phyloP scores from a whole-genome alignment of 768 basidiomycete genomes.

The Lyophyllum atratum region DNA sequence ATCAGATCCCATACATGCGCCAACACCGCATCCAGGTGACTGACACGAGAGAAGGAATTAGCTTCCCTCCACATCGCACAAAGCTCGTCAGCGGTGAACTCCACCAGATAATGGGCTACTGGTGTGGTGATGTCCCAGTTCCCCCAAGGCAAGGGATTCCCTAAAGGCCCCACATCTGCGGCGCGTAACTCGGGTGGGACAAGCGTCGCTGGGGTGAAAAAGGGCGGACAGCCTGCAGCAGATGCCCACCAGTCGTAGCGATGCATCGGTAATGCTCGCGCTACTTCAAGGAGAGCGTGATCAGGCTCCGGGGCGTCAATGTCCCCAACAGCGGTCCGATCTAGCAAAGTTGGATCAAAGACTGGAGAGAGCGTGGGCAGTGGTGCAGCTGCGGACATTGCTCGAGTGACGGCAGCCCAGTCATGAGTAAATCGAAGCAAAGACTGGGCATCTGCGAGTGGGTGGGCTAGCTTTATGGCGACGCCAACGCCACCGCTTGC shows the following conservation, averaged over 20 bases:
- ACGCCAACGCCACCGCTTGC: constrained; percentile 28
- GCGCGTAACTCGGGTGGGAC: constrained; percentile 18
- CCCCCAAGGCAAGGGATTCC: constrained; percentile 27
- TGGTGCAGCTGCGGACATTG: constrained; percentile 7
- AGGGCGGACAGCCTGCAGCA: constrained; percentile 18
- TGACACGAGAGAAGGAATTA: constrained; percentile 19
- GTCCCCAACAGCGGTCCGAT: constrained; percentile 29
- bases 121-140: constrained; percentile 29
- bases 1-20: constrained; percentile 37
- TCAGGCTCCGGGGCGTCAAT: constrained; percentile 26
- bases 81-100: constrained; percentile 28
- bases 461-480: constrained; percentile 33
- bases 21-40: constrained; percentile 36
- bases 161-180: constrained; percentile 10
- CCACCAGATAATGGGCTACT: constrained; percentile 23
- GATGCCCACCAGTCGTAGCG: constrained; percentile 35
- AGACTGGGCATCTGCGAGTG: constrained; percentile 37
- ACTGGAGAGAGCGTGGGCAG: constrained; percentile 21
- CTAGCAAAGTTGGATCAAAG: constrained; percentile 31
- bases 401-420: constrained; percentile 32
- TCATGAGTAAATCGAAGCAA: constrained; percentile 33
- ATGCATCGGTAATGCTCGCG: constrained; percentile 25
- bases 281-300: constrained; percentile 20
- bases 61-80: constrained; percentile 33
- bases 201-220: constrained; percentile 14